Evolutionary conservation across 768 basidiomycete species (phyloP).

Genomic region (Phaffia tasmanica): DNA sequence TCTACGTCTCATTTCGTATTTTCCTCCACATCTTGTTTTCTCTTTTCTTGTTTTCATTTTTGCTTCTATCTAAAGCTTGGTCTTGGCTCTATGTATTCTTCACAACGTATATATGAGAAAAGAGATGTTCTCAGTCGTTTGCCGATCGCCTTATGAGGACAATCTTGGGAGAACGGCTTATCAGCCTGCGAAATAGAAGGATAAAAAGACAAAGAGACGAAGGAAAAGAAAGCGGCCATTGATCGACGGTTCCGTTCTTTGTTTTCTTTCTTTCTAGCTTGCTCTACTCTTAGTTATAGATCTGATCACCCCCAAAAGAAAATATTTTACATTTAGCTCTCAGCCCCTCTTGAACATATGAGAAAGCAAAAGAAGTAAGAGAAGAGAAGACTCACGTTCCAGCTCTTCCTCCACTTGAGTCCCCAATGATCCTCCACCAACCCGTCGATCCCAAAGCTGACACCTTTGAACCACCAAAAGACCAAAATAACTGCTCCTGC

Average conservation of each 20-base stretch:
- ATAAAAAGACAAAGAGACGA: no score
- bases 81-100: no score
- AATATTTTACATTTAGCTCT: background rate
- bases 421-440: slow-evolving; percentile 60
- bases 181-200: no score
- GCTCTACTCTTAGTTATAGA: slow-evolving; percentile 3
- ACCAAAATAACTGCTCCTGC: slow-evolving; percentile 53
- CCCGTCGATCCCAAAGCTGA: slow-evolving; percentile 87
- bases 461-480: slow-evolving; percentile 90
- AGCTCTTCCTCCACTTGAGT: slow-evolving; percentile 27
- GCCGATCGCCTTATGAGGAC: no score
- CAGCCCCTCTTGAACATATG: background rate
- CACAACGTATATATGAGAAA: no score
- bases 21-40: background rate
- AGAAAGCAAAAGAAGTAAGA: background rate
- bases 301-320: background rate
- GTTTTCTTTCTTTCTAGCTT: background rate
- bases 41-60: background rate
- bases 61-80: background rate
- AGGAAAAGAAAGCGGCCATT: background rate
- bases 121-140: no score
- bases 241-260: background rate
- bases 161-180: no score
- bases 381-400: slow-evolving; percentile 25
- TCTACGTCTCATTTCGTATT: no score